Evolutionary conservation across 2,329 filamentous ascomycete species (phyloP).

Genomic region (Colletotrichum noveboracense): DNA sequence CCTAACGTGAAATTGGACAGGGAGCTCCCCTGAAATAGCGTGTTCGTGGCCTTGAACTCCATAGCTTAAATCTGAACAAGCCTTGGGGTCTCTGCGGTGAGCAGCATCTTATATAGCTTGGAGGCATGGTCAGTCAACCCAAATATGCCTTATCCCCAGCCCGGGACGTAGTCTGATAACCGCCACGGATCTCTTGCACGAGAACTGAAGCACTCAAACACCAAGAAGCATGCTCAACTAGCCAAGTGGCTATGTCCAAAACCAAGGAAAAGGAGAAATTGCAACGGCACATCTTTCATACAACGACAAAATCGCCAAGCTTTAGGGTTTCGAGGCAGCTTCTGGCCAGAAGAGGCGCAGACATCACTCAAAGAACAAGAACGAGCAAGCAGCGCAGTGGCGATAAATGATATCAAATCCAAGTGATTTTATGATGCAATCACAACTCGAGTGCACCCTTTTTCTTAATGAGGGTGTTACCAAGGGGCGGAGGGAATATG

Average conservation of each 20-base stretch:
- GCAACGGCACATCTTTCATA: background rate
- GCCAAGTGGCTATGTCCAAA: too few species aligned
- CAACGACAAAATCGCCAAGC: background rate
- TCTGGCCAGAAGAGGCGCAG: background rate
- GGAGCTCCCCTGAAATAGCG: background rate
- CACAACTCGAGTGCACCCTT: fast-evolving
- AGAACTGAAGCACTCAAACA: background rate
- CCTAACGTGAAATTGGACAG: background rate
- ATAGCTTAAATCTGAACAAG: background rate
- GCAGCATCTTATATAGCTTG: background rate
- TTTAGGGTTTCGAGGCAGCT: fast-evolving
- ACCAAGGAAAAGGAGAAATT: background rate
- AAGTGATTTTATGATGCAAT: background rate
- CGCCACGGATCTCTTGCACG: fast-evolving
- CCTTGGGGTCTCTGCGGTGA: background rate
- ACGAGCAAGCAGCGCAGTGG: fast-evolving
- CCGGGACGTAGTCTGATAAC: fast-evolving
- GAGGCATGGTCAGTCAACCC: background rate
- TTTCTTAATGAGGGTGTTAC: background rate
- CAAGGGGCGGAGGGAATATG: background rate
- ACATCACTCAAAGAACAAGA: background rate
- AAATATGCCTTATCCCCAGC: background rate
- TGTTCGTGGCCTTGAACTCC: background rate
- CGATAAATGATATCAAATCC: background rate
- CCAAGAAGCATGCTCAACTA: background rate